Evolutionary conservation across 805 yeast species (phyloP).

Genomic region (Clavispora phyllophila): DNA sequence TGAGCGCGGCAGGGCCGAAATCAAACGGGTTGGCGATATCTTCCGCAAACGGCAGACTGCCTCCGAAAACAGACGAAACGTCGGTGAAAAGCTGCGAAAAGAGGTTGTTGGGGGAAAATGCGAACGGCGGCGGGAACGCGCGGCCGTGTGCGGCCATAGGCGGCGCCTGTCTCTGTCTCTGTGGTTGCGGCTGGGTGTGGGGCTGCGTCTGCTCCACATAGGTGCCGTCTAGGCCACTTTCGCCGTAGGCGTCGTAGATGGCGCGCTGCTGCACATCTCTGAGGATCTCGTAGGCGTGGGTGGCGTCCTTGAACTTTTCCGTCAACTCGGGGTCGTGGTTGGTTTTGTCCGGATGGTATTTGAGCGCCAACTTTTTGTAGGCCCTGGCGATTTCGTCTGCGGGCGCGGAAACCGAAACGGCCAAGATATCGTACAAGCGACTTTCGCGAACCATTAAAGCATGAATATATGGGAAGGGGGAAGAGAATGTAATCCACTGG

Average conservation of each 20-base stretch:
- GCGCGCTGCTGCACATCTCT: slow-evolving; percentile 41
- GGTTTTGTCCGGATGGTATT: slow-evolving; percentile 65
- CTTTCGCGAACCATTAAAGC: slow-evolving; percentile 18
- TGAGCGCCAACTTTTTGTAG: slow-evolving; percentile 37
- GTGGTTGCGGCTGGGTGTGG: slow-evolving; percentile 1
- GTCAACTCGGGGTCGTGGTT: slow-evolving; percentile 45
- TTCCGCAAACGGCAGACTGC: slow-evolving; percentile 1
- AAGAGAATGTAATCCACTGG: not conserved
- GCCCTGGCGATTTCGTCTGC: slow-evolving; percentile 39
- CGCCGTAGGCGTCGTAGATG: slow-evolving; percentile 52
- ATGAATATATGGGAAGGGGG: not conserved
- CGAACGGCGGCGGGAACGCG: slow-evolving; percentile 1
- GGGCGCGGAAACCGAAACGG: slow-evolving; percentile 28
- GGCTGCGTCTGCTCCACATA: slow-evolving; percentile 3
- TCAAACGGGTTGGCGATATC: not conserved
- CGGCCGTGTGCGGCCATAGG: no score
- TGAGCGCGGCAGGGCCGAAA: not conserved
- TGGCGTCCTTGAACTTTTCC: slow-evolving; percentile 54
- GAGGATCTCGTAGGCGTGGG: slow-evolving; percentile 63
- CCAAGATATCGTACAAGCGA: slow-evolving; percentile 31
- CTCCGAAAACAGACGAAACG: slow-evolving; percentile 23
- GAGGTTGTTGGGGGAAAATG: slow-evolving; percentile 16
- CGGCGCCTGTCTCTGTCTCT: no score
- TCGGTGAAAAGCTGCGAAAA: slow-evolving; percentile 36
- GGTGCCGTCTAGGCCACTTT: slow-evolving; percentile 35